Evolutionary conservation across 2,329 filamentous ascomycete species (phyloP).

Genomic region (Arachnomyces sp.): DNA sequence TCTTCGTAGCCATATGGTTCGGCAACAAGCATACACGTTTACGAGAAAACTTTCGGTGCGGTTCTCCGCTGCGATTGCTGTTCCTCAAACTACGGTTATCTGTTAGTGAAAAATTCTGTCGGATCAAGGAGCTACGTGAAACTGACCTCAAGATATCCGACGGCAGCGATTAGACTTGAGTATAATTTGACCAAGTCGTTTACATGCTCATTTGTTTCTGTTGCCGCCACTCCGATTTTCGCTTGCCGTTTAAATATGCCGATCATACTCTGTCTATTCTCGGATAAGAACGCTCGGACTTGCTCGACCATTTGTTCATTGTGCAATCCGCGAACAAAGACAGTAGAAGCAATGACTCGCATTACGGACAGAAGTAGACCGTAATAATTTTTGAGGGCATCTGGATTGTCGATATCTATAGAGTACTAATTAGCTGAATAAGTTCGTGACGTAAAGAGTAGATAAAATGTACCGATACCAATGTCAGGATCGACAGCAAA

Average conservation of each 20-base stretch:
- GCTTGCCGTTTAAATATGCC: slow-evolving; percentile 85
- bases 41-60: slow-evolving; percentile 27
- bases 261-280: slow-evolving; percentile 76
- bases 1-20: too few species aligned
- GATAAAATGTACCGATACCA: slow-evolving; percentile 53
- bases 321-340: slow-evolving; percentile 73
- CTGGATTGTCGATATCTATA: slow-evolving; percentile 59
- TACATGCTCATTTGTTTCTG: slow-evolving; percentile 54
- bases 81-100: slow-evolving; percentile 36
- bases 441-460: not conserved
- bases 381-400: slow-evolving; percentile 74
- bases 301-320: slow-evolving; percentile 67
- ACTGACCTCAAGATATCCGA: slow-evolving; percentile 77
- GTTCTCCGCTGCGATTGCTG: slow-evolving; percentile 25
- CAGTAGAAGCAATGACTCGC: slow-evolving; percentile 71
- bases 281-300: slow-evolving; percentile 69
- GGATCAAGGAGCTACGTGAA: not conserved
- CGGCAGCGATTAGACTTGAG: slow-evolving; percentile 73
- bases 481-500: slow-evolving; percentile 90
- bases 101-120: slow-evolving; percentile 6
- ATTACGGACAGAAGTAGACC: slow-evolving; percentile 71
- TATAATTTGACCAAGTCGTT: slow-evolving; percentile 77
- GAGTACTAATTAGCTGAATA: slow-evolving; percentile 13
- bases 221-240: slow-evolving; percentile 51
- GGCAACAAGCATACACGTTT: slow-evolving; percentile 5